Percentiles rank a stretch among this genome's conserved stretches.
Evolutionary conservation across 2,329 filamentous ascomycete genomes (phyloP).

Genomic region (Calonectria leucothoes): DNA sequence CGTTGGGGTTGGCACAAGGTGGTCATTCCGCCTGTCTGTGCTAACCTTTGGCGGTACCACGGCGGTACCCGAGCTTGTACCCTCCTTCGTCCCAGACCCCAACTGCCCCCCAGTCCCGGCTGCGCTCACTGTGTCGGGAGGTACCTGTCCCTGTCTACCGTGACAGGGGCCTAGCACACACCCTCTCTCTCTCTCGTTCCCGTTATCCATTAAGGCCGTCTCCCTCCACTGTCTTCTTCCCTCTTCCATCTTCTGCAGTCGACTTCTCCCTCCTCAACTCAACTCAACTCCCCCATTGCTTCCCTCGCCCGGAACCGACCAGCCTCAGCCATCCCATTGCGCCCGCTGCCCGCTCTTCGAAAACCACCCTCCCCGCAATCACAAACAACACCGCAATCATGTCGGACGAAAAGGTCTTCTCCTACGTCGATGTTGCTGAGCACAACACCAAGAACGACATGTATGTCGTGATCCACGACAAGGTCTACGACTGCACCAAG

Average conservation of each 20-base stretch:
- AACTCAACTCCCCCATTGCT: constrained; percentile 7
- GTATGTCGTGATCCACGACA: constrained; percentile 92
- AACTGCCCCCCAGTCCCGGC: neutral
- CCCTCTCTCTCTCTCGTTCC: constrained; percentile 22
- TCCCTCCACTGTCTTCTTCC: constrained; percentile 25
- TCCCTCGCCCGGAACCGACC: constrained; percentile 26
- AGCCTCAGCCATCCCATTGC: constrained; percentile 15
- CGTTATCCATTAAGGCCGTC: constrained; percentile 19
- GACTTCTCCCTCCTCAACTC: constrained; percentile 13
- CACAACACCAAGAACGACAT: constrained; percentile 96
- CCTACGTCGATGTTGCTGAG: constrained; percentile 82
- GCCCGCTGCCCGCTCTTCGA: constrained; percentile 16
- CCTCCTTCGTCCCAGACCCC: neutral
- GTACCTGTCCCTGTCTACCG: constrained; percentile 17
- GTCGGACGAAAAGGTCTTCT: constrained; percentile 65
- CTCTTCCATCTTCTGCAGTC: constrained; percentile 18
- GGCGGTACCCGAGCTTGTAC: neutral
- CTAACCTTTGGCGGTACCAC: neutral
- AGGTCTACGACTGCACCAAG: constrained; percentile 89
- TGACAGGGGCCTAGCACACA: constrained; percentile 35
- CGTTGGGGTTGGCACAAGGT: neutral
- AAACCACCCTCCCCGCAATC: constrained; percentile 26
- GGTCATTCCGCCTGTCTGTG: neutral
- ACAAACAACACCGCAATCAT: constrained; percentile 37
- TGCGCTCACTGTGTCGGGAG: constrained; percentile 7